These are phyloP conservation scores for Tetradesmus obliquus DNA, from an alignment of 139 green algal species.

Conservation along the genomic window DNA sequence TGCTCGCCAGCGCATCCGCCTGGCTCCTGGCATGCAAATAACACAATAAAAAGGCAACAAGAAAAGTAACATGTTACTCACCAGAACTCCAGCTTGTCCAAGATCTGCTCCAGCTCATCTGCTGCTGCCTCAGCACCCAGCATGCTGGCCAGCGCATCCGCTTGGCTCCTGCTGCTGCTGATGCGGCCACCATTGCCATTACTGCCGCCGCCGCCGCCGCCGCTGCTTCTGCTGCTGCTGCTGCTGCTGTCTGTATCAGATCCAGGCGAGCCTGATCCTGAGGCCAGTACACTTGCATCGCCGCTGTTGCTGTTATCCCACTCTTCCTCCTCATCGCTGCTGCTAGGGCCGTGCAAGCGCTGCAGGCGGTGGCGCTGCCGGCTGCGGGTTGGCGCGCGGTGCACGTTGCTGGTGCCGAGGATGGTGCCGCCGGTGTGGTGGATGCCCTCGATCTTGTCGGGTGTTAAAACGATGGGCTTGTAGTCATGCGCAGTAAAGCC, in stretches of 20 bases:
- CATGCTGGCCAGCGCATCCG: not conserved
- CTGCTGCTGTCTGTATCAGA: constrained; percentile 55
- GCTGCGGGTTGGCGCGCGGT: not conserved
- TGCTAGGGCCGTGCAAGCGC: not conserved
- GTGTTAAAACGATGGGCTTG: constrained; percentile 81
- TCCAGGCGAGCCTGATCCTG: not conserved
- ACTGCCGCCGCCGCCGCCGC: not conserved
- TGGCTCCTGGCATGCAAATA: not conserved
- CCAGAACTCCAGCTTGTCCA: constrained; percentile 46
- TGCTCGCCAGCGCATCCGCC: no score
- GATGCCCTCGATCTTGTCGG: constrained; percentile 81
- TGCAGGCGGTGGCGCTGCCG: not conserved
- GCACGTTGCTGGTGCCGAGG: constrained; percentile 83
- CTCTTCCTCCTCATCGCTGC: not conserved
- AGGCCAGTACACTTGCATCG: not conserved
- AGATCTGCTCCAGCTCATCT: constrained; percentile 35
- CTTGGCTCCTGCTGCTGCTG: not conserved
- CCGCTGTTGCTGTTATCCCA: not conserved
- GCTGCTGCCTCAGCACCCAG: not conserved
- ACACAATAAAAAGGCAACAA: not conserved
- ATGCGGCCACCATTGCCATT: not conserved
- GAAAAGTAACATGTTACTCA: not conserved
- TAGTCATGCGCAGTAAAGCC: constrained; percentile 83
- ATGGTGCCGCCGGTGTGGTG: constrained; percentile 88
- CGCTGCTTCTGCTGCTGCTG: constrained; percentile 9